Conservation (phyloP, 805 yeast genomes). For the Limtongia smithiae region DNA sequence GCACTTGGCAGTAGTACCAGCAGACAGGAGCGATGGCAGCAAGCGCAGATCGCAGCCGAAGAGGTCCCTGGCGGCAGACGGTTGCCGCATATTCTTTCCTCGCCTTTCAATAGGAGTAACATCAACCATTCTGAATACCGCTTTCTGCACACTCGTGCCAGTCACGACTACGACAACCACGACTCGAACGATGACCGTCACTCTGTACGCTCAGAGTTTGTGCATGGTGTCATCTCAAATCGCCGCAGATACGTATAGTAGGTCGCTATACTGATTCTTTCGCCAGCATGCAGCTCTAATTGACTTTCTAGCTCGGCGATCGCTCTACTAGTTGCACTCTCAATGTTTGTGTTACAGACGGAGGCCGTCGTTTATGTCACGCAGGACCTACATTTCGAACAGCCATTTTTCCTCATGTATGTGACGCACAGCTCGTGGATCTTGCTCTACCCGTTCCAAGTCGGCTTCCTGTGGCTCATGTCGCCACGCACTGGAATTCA, state of each 20-base stretch:
- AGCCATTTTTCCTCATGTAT: conserved; percentile 56
- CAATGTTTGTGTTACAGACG: conserved; percentile 73
- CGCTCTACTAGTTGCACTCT: conserved; percentile 48
- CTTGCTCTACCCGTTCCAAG: conserved; percentile 68
- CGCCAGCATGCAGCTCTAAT: neutral
- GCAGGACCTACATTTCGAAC: conserved; percentile 51
- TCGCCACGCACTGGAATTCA: conserved; percentile 25
- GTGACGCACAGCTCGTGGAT: conserved; percentile 80
- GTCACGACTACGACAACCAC: conserved; percentile 10
- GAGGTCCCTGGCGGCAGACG: conserved; percentile 10
- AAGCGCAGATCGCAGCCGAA: neutral
- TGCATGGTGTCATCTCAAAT: conserved; percentile 12
- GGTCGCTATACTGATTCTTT: too few relatives aligned
- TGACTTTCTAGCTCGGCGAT: conserved; percentile 37
- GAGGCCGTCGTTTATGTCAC: conserved; percentile 73
- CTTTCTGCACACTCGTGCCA: conserved; percentile 19
- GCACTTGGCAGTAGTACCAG: too few relatives aligned
- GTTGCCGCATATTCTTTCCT: conserved; percentile 9
- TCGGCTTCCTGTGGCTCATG: conserved; percentile 46
- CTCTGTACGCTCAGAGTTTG: conserved; percentile 9
- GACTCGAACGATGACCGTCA: conserved; percentile 4
- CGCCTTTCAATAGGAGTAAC: conserved; percentile 18
- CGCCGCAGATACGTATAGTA: conserved; percentile 27
- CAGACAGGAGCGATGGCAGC: neutral
- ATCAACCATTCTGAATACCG: conserved; percentile 26